Percentiles rank a stretch among this genome's conserved stretches.
phyloP scores from a whole-genome alignment of 805 yeast species.

The Candida railenensis region DNA sequence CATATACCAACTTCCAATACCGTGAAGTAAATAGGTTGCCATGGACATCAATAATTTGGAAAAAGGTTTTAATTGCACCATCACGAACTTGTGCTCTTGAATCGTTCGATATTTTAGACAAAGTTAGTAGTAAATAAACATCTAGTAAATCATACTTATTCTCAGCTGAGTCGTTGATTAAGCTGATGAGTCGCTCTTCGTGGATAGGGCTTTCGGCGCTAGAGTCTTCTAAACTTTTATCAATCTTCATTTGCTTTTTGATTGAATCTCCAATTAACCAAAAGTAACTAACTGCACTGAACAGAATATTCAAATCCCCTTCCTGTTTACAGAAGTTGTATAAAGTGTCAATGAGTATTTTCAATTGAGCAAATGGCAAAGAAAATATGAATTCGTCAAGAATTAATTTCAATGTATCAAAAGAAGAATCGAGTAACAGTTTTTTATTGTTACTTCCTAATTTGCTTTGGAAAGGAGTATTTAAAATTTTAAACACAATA shows the following conservation, averaged over 20 bases:
- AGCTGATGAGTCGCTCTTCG: constrained; percentile 8
- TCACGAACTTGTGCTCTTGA: constrained; percentile 78
- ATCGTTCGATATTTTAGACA: constrained; percentile 66
- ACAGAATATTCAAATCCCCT: constrained; percentile 80
- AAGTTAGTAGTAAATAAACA: constrained; percentile 52
- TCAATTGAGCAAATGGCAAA: constrained; percentile 65
- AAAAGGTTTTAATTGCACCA: constrained; percentile 87
- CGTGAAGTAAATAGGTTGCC: constrained; percentile 49
- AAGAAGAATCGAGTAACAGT: constrained; percentile 63
- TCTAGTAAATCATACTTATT: constrained; percentile 16
- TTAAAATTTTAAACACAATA: constrained; percentile 59
- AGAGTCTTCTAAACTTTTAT: constrained; percentile 5
- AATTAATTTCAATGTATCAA: constrained; percentile 78
- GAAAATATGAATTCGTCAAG: constrained; percentile 80
- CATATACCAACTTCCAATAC: constrained; percentile 65
- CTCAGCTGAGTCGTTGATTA: constrained; percentile 9
- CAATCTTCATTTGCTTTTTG: constrained; percentile 17
- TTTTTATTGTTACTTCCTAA: constrained; percentile 42
- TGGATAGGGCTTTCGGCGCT: background rate
- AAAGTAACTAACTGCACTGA: constrained; percentile 86
- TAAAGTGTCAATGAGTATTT: constrained; percentile 67
- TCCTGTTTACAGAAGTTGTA: constrained; percentile 69
- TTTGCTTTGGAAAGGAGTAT: constrained; percentile 50
- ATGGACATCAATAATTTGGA: constrained; percentile 76
- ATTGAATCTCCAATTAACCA: constrained; percentile 86